Evolutionary conservation across 148 eudicot species (phyloP).

Genomic region (Vaccinium macrocarpon): DNA sequence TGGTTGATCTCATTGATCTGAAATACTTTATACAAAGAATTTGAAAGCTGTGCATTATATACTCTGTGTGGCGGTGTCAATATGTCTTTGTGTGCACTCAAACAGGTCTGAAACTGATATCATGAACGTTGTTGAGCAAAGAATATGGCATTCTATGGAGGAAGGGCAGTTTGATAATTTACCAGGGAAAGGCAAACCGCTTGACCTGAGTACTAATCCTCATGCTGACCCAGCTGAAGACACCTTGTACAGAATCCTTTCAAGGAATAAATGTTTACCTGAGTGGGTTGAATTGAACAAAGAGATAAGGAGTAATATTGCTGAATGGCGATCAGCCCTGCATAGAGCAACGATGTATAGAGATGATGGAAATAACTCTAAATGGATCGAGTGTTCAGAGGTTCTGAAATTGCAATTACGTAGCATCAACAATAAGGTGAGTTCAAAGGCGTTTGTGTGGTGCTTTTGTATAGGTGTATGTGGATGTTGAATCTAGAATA

Average conservation of each 20-base stretch:
- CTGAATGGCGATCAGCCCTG: conserved; percentile 62
- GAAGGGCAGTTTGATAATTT: conserved; percentile 89
- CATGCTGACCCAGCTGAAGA: conserved; percentile 92
- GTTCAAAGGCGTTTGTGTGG: background rate
- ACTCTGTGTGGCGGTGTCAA: background rate
- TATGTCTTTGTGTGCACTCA: background rate
- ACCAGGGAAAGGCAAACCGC: conserved; percentile 87
- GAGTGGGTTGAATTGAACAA: conserved; percentile 95
- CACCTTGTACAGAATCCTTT: conserved; percentile 76
- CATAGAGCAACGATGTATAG: conserved; percentile 51
- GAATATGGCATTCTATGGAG: conserved; percentile 90
- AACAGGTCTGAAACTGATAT: conserved; percentile 85
- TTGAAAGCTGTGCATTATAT: background rate
- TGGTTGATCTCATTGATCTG: background rate
- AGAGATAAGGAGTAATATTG: conserved; percentile 52
- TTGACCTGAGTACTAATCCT: conserved; percentile 65
- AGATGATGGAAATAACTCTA: conserved; percentile 33
- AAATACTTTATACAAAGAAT: background rate
- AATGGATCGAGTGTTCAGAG: conserved; percentile 63
- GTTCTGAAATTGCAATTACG: conserved; percentile 51
- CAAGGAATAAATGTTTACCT: conserved; percentile 78
- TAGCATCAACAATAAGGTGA: conserved; percentile 70
- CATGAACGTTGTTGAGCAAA: conserved; percentile 70
- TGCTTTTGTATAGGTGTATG: background rate
- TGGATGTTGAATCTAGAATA: background rate